Conservation (phyloP, 306 rosid species). For the Cicer yamashitae region DNA sequence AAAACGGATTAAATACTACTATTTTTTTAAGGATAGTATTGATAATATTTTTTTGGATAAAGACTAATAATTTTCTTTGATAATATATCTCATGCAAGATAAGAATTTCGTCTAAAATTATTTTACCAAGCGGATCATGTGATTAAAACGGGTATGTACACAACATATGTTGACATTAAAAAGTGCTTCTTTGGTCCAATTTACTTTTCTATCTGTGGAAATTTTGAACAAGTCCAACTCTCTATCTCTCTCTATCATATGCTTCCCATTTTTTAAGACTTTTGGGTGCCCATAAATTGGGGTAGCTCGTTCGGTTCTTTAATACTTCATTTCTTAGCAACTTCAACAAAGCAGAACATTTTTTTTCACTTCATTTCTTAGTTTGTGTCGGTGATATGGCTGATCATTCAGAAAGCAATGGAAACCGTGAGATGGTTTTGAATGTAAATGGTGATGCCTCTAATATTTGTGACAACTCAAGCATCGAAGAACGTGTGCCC, state of each 20-base stretch:
- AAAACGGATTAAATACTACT: too few relatives aligned
- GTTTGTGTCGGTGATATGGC: constrained; percentile 54
- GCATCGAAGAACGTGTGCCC: constrained; percentile 44
- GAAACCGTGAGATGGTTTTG: constrained; percentile 51
- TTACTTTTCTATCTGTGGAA: constrained; percentile 5
- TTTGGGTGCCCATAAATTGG: constrained; percentile 55
- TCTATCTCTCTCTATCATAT: neutral
- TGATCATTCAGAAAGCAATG: constrained; percentile 50
- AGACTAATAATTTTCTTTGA: too few relatives aligned
- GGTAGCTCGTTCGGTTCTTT: neutral
- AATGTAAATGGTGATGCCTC: constrained; percentile 50
- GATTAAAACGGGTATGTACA: neutral
- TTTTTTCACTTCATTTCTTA: neutral
- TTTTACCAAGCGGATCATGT: neutral
- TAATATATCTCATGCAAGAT: neutral
- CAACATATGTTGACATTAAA: neutral
- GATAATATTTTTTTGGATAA: too few relatives aligned
- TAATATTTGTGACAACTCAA: constrained; percentile 5
- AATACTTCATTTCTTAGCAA: constrained; percentile 4
- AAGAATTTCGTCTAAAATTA: neutral
- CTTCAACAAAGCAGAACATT: constrained; percentile 7
- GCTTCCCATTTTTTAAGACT: constrained; percentile 25
- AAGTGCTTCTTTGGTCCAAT: constrained; percentile 19
- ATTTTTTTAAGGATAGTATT: too few relatives aligned
- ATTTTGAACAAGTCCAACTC: constrained; percentile 26